Percentiles rank a stretch among this genome's conserved stretches.
phyloP scores from a whole-genome alignment of 169 alveolate species.

The Plasmodium reichenowi region DNA sequence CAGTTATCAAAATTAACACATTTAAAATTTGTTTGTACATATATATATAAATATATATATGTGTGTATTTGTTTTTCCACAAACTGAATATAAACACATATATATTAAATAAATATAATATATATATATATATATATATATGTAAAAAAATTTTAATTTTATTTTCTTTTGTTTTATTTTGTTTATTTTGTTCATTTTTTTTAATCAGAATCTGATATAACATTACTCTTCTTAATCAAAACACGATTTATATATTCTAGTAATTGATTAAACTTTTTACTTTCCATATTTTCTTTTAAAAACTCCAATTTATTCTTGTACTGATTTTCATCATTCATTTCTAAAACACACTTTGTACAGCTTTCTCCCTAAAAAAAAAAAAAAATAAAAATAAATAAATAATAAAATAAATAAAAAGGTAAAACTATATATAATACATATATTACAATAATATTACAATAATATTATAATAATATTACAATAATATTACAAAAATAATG shows the following conservation, averaged over 20 bases:
- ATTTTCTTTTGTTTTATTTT: too few species aligned
- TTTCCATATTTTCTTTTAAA: conserved; percentile 41
- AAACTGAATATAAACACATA: too few species aligned
- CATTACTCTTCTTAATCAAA: conserved; percentile 25
- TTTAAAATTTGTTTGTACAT: too few species aligned
- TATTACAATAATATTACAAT: background rate
- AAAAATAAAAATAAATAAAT: background rate
- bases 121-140: background rate
- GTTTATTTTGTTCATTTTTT: background rate
- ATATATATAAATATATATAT: background rate
- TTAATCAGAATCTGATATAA: conserved; percentile 54
- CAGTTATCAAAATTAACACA: too few species aligned
- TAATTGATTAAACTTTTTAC: conserved; percentile 38
- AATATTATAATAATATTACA: background rate
- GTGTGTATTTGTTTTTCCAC: background rate
- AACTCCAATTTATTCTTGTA: conserved; percentile 32
- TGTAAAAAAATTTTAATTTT: background rate
- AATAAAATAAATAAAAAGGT: background rate
- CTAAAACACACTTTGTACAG: conserved; percentile 20
- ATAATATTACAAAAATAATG: conserved; percentile 1
- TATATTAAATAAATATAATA: too few species aligned
- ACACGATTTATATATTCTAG: conserved; percentile 30
- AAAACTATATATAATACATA: background rate
- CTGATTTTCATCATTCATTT: conserved; percentile 25
- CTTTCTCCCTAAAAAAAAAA: conserved; percentile 50